These are phyloP conservation scores for Nicotiana sylvestris DNA, from an alignment of 257 asterid genomes.

Conservation along the genomic window DNA sequence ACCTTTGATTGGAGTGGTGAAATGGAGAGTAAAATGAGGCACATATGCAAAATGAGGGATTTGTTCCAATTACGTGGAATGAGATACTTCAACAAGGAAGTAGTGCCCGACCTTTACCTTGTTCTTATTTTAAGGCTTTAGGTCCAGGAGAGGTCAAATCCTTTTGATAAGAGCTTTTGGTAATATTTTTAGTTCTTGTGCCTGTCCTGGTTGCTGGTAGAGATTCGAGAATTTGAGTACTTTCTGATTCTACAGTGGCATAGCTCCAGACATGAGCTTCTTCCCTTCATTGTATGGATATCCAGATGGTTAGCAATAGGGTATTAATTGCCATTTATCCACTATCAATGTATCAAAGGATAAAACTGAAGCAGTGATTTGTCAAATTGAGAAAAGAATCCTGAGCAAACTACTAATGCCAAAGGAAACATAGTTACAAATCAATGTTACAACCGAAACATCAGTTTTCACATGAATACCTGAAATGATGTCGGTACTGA, in stretches of 20 bases:
- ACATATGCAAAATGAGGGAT: background rate
- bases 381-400: background rate
- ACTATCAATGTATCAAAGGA: background rate
- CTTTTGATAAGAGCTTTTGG: background rate
- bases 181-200: background rate
- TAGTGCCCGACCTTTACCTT: too few species aligned
- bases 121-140: background rate
- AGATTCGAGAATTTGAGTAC: background rate
- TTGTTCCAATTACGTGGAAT: background rate
- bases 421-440: background rate
- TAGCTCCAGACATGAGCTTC: background rate
- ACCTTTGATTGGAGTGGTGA: background rate
- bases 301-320: background rate
- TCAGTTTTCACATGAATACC: background rate
- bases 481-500: background rate
- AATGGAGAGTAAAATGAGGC: background rate
- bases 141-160: background rate
- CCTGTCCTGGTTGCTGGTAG: background rate
- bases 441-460: background rate
- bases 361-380: background rate
- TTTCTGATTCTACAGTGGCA: background rate
- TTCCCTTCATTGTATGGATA: background rate
- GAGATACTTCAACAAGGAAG: too few species aligned
- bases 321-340: background rate
- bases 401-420: background rate